Evolutionary conservation across 371 early-diverging fungal species (phyloP).

Genomic region (Circinella umbellata): DNA sequence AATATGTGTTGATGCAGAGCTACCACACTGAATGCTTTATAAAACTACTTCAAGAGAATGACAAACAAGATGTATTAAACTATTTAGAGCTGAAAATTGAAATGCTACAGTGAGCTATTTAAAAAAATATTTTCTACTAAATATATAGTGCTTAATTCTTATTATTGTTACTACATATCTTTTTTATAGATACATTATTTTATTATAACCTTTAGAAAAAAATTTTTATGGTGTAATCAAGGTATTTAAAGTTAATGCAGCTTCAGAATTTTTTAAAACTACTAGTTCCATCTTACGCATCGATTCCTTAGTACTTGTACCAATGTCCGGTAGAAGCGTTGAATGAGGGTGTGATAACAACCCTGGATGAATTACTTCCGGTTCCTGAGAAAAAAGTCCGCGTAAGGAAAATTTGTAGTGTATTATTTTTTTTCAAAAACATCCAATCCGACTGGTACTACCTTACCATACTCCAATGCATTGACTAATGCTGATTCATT

Average conservation of each 20-base stretch:
- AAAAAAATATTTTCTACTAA: no score
- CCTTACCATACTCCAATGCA: slow-evolving; percentile 59
- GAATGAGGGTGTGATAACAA: slow-evolving; percentile 44
- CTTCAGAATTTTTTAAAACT: slow-evolving; percentile 37
- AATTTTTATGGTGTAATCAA: slow-evolving; percentile 43
- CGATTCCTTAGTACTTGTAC: slow-evolving; percentile 47
- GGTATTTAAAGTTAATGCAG: slow-evolving; percentile 32
- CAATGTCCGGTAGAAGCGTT: slow-evolving; percentile 52
- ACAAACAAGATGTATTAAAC: no score
- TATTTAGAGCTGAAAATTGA: no score
- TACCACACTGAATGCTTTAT: no score
- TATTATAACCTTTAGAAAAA: slow-evolving; percentile 10
- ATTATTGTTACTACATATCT: no score
- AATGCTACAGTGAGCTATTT: no score
- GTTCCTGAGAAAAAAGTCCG: slow-evolving; percentile 26
- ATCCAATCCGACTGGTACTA: slow-evolving; percentile 60
- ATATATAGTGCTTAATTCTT: no score
- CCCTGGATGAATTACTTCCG: slow-evolving; percentile 42
- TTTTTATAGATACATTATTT: no score
- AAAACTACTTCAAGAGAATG: no score
- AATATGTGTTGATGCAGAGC: no score
- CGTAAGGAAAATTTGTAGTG: not conserved
- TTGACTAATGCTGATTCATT: slow-evolving; percentile 59
- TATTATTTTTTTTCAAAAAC: slow-evolving; percentile 50
- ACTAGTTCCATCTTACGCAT: slow-evolving; percentile 50